Percentiles rank a stretch among this genome's conserved stretches.
These are phyloP conservation scores for Straminergon stramineum DNA, from an alignment of 225 moss, liverwort and hornwort genomes.

Conservation along the genomic window DNA sequence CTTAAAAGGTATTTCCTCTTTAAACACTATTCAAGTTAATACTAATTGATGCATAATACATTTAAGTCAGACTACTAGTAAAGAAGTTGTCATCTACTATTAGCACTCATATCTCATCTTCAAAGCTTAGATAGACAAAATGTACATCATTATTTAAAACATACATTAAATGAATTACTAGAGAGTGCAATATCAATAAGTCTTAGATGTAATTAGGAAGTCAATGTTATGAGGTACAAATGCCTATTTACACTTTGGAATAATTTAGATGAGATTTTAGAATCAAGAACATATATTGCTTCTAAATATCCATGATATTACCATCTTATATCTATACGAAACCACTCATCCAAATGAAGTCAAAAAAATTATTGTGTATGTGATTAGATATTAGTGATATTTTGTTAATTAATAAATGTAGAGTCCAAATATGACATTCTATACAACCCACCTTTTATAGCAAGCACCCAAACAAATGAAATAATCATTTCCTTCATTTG, in stretches of 20 bases:
- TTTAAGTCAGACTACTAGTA: no score
- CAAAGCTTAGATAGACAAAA: no score
- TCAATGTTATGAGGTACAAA: background rate
- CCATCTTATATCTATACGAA: background rate
- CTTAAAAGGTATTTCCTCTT: accelerated
- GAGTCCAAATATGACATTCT: background rate
- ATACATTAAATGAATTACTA: background rate
- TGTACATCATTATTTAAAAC: no score
- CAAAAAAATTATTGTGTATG: background rate
- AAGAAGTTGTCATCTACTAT: background rate
- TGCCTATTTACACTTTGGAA: background rate
- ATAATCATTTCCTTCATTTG: no score
- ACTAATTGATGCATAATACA: background rate
- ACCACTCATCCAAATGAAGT: no score
- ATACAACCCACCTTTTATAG: no score
- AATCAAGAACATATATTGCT: background rate
- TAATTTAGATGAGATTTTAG: no score
- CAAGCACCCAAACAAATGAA: background rate
- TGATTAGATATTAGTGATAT: background rate
- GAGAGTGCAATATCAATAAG: background rate
- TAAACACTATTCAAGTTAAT: background rate
- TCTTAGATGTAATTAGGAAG: background rate
- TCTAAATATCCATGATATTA: no score
- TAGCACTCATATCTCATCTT: no score
- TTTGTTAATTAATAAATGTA: background rate